Conservation (phyloP, 2,329 filamentous ascomycete genomes). For the Trichoderma polysporum region DNA sequence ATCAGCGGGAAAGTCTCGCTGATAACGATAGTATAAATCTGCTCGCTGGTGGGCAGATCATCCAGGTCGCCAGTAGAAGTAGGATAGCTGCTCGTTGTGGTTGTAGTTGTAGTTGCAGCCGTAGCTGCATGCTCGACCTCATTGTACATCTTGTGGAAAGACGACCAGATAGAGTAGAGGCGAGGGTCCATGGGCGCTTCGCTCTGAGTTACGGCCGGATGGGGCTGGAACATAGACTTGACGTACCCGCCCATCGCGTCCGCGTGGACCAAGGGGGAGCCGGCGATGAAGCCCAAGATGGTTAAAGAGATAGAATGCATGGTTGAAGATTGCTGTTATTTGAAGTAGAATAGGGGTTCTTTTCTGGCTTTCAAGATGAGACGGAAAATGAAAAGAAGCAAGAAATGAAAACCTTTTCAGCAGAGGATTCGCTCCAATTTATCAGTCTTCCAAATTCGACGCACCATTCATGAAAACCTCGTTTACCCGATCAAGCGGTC, state of each 20-base stretch:
- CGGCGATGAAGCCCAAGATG: neutral
- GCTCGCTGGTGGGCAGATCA: neutral
- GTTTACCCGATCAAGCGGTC: neutral
- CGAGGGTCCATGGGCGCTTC: neutral
- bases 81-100: neutral
- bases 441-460: neutral
- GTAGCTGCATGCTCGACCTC: neutral
- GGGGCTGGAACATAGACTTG: neutral
- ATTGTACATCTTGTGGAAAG: neutral
- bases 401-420: neutral
- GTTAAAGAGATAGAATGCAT: neutral
- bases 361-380: neutral
- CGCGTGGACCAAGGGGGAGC: neutral
- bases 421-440: neutral
- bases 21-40: neutral
- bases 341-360: neutral
- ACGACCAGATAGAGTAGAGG: neutral
- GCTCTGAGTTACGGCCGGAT: neutral
- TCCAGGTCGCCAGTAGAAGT: neutral
- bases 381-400: neutral
- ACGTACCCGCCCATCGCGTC: neutral
- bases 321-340: neutral
- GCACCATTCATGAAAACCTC: neutral
- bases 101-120: neutral
- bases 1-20: neutral